Evolutionary conservation across 2,329 filamentous ascomycete species (phyloP), one percentile per base, ranked within the genome.

Genomic region (Colletotrichum sp.): DNA sequence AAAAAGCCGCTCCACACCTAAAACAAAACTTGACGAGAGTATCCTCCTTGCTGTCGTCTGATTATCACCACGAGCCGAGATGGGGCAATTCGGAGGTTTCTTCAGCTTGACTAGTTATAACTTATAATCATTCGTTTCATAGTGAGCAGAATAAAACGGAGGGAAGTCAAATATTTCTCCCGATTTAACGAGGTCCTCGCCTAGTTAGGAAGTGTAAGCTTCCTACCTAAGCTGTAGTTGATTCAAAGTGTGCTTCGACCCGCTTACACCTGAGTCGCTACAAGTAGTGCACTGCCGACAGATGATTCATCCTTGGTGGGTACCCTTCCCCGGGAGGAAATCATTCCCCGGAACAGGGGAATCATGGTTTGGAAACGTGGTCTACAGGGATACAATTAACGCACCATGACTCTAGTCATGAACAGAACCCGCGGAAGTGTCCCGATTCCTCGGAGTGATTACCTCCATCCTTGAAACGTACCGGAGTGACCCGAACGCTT

Each of bases 401-500:
- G 36, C 36, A 19, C 16, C 36, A 39, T 19, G 13, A 34, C 34
- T 19, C 19, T 22, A n/a, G 19, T 49, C 39, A 49, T 49, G 39
- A n/a, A 49, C 11, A 49, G 0, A 1, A 49, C 9, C 39, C 19
- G 3, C 3, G 9, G 39, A 12, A 22, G 19, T 7, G 39, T 49
- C 5, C 39, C 9, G 6, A 12, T n/a, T 5, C 39, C 16, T 19
- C 39, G 8, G 39, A 44, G 5, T 19, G 39, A 44, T 11, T n/a
- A 3, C 8, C 16, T 44, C 16, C 8, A n/a, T n/a, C 39, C 39
- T 44, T 44, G 39, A 44, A 44, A n/a, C 16, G 39, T 6, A 44
- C 5, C 8, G 3, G 16, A n/a, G 19, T 44, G 39, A 44, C 16
- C 39, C 5, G 3, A 12, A 6, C 19, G 1, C 0, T n/a, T 22